These are phyloP conservation scores for Acanthochlamys bracteata DNA, from an alignment of 106 monocot genomes.

Conservation along the genomic window DNA sequence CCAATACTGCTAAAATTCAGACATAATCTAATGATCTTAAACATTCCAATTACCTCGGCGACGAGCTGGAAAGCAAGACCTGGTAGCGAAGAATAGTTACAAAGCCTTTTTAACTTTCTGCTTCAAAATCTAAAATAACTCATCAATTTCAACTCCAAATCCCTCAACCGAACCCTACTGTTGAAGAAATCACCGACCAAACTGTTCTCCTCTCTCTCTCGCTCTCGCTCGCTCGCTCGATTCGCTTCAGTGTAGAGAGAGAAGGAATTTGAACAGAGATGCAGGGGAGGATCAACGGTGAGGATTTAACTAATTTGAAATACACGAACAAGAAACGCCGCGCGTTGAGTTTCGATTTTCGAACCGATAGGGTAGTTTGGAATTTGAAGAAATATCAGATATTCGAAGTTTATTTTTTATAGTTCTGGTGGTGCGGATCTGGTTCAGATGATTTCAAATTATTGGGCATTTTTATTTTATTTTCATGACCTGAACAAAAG, in stretches of 20 bases:
- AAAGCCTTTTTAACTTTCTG: background rate
- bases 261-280: slow-evolving; percentile 1
- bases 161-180: too few species aligned
- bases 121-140: background rate
- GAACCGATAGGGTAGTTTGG: slow-evolving; percentile 12
- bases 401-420: background rate
- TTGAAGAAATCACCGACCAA: background rate
- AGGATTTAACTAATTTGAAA: slow-evolving; percentile 17
- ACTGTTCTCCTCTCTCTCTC: background rate
- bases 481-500: background rate
- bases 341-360: slow-evolving; percentile 5
- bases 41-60: slow-evolving; percentile 40
- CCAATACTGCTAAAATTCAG: background rate
- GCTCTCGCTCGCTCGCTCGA: background rate
- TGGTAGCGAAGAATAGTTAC: slow-evolving; percentile 30
- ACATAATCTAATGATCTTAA: background rate
- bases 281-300: slow-evolving; percentile 17
- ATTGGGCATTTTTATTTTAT: too few species aligned
- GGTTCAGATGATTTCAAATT: too few species aligned
- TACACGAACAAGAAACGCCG: background rate
- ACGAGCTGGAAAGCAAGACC: slow-evolving; percentile 41
- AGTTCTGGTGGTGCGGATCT: background rate
- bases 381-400: background rate
- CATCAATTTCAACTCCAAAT: background rate
- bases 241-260: background rate